phyloP scores from a whole-genome alignment of 768 basidiomycete species.

The Collybia mongolica region DNA sequence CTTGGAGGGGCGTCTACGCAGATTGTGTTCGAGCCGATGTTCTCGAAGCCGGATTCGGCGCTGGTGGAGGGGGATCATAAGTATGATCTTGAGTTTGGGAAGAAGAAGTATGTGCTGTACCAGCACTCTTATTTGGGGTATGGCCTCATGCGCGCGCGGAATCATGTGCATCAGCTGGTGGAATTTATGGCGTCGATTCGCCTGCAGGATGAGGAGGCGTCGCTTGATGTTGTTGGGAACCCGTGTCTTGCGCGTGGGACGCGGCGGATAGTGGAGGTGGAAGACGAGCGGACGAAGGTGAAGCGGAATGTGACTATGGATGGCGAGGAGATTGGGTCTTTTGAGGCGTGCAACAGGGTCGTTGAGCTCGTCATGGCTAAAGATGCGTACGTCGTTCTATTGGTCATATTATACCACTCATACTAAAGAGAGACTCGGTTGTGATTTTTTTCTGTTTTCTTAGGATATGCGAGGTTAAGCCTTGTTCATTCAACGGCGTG shows the following conservation, averaged over 20 bases:
- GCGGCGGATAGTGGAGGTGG: constrained; percentile 60
- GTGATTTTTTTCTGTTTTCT: constrained; percentile 2
- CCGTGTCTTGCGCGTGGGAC: constrained; percentile 81
- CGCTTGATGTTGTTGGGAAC: constrained; percentile 48
- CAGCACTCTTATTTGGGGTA: constrained; percentile 99
- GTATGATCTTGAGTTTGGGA: constrained; percentile 79
- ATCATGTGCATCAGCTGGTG: constrained; percentile 84
- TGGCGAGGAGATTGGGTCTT: constrained; percentile 79
- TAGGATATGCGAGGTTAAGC: constrained; percentile 88
- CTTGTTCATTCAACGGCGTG: constrained; percentile 96
- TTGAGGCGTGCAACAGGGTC: constrained; percentile 82
- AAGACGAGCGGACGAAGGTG: constrained; percentile 37
- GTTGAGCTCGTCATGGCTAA: constrained; percentile 92
- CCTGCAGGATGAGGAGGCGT: constrained; percentile 12
- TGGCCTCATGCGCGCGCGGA: constrained; percentile 86
- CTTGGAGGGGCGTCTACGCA: constrained; percentile 97
- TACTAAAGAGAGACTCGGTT: too few species aligned
- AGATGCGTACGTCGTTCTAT: constrained; percentile 66
- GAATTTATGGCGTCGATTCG: constrained; percentile 74
- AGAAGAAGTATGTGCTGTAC: constrained; percentile 72
- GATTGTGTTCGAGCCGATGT: constrained; percentile 91
- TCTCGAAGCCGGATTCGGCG: constrained; percentile 34
- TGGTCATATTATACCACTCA: background rate
- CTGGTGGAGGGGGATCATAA: constrained; percentile 86
- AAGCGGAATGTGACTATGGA: constrained; percentile 78